Percentiles rank a stretch among this genome's conserved stretches.
These are phyloP conservation scores for Glycine latifolia DNA, from an alignment of 306 rosid species.

Conservation along the genomic window DNA sequence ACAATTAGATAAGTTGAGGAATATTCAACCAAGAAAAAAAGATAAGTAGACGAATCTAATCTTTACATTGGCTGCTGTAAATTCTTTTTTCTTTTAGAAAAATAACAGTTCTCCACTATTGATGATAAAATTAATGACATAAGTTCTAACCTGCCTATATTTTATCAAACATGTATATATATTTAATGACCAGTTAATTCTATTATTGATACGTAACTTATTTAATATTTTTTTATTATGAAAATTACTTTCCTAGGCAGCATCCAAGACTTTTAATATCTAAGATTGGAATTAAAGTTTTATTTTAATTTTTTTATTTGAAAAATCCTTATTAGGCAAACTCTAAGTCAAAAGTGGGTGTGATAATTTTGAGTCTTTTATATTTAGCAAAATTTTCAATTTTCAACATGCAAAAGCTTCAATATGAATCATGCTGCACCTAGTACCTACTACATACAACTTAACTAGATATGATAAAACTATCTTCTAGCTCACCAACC, in stretches of 20 bases:
- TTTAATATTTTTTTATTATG: no score
- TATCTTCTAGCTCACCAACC: conserved; percentile 53
- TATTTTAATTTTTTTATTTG: not conserved
- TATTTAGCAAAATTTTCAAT: not conserved
- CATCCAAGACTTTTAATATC: not conserved
- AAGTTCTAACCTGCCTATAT: not conserved
- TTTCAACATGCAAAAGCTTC: conserved; percentile 29
- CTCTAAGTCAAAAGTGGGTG: conserved; percentile 12
- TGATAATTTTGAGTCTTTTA: not conserved
- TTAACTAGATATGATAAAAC: conserved; percentile 38
- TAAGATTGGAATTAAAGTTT: not conserved
- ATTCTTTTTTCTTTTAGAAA: not conserved
- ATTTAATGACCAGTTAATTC: not conserved
- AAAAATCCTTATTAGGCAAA: not conserved
- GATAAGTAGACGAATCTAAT: no score
- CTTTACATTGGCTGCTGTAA: no score
- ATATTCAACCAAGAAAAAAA: no score
- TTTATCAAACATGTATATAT: not conserved
- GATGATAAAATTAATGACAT: not conserved
- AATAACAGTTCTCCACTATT: not conserved
- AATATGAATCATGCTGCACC: conserved; percentile 38
- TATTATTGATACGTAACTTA: not conserved
- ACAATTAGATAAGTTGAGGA: no score
- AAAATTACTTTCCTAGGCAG: not conserved
- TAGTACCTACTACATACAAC: conserved; percentile 36